Conservation (phyloP, 331 rosid species). For the Ulmus americana region DNA sequence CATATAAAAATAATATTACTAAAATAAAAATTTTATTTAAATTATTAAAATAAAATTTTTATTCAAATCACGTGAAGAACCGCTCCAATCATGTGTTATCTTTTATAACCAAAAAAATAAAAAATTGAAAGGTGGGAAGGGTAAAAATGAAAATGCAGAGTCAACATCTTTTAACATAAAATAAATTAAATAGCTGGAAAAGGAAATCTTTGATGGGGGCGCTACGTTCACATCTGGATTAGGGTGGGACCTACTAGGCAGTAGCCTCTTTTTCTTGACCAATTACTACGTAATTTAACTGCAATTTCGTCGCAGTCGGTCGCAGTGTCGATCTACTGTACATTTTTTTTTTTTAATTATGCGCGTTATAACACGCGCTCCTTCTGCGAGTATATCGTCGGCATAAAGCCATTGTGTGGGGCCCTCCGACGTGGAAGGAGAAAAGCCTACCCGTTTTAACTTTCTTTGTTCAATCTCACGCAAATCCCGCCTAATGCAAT, state of each 20-base stretch:
- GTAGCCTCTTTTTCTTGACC: slow-evolving; percentile 12
- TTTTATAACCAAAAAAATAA: no score
- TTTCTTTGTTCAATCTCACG: neutral
- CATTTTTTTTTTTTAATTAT: neutral
- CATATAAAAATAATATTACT: no score
- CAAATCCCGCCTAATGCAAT: neutral
- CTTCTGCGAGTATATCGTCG: neutral
- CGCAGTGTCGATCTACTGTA: neutral
- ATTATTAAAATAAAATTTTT: no score
- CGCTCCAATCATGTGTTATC: no score
- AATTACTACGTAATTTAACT: neutral
- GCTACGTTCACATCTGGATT: neutral
- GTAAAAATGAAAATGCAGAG: neutral
- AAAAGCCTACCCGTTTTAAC: slow-evolving; percentile 2
- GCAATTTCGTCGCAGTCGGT: neutral
- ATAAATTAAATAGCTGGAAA: neutral
- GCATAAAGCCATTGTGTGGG: neutral
- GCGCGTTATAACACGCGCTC: neutral
- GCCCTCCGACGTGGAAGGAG: slow-evolving; percentile 1
- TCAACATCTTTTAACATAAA: slow-evolving; percentile 6
- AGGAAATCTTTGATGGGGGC: neutral
- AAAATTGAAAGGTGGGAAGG: neutral
- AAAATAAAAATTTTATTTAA: no score
- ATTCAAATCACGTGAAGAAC: no score
- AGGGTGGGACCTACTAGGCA: neutral